Evolutionary conservation across 495 filamentous ascomycete genomes (phyloP), one percentile per base, ranked within the genome.

Genomic region (Aspergillus egyptiacus): DNA sequence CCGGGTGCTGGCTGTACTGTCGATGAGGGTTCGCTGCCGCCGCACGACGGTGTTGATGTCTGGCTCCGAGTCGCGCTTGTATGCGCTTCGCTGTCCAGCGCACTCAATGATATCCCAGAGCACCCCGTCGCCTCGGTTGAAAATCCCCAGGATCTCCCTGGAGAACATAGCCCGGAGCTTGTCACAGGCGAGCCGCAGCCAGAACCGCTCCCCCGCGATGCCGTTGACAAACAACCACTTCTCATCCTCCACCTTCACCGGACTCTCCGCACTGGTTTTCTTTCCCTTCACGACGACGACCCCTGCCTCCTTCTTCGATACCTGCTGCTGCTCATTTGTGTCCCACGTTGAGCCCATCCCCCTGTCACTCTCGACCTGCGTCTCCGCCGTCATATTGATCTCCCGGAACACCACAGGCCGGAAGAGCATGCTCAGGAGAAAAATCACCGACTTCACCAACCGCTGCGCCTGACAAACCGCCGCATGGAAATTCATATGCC

Each of bases 151-250:
- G 18, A 38, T 23, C 3, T 38, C 19, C 18, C 35, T 8, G 15
- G n/a, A 17, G 35, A 22, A 38, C 18, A 20, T 38, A 2, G 17
- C 18, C 23, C 6, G 3, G 5, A 38, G 8, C 23, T 38, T 38
- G 3, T 38, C 15, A 19, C 35, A 38, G 35, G 35, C 35, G 35
- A 38, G 35, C 17, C 15, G n/a, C 9, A 22, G 17, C 35, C 35
- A 38, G 11, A 22, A 22, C 5, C 8, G 6, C 18, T 38, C 35
- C 15, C 35, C 35, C 18, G 4, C 35, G 5, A 38, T 38, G 2
- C 35, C 17, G 18, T 38, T 38, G 18, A 38, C 35, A n/a, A 38
- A 38, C 15, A 38, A n/a, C 35, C 35, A 38, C 23, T 38, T 38
- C 35, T 38, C 35, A 22, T 22, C 19, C 1, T 22, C 11, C 7